Conservation (phyloP, 768 basidiomycete species). For the Lentinula aciculospora region DNA sequence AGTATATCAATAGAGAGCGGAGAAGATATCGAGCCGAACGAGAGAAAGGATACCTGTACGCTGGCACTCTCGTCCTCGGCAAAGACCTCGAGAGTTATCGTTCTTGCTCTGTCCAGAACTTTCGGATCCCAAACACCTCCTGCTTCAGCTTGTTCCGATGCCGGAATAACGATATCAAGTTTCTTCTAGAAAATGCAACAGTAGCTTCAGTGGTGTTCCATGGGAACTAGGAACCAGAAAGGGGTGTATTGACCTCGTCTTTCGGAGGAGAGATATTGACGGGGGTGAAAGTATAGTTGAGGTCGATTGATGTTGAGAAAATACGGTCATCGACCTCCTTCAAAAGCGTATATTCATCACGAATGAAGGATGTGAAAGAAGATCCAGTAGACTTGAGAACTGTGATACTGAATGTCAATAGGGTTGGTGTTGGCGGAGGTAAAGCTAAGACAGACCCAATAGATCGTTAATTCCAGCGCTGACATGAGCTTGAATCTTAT, state of each 20-base stretch:
- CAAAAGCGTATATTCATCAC: constrained; percentile 88
- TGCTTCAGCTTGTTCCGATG: constrained; percentile 24
- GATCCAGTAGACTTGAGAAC: constrained; percentile 91
- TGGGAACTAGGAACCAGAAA: not conserved
- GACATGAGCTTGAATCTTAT: constrained; percentile 55
- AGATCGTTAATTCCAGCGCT: constrained; percentile 74
- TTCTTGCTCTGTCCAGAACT: constrained; percentile 48
- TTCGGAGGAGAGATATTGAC: constrained; percentile 39
- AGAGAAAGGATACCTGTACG: constrained; percentile 60
- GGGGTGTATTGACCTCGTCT: constrained; percentile 26
- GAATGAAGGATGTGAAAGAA: constrained; percentile 73
- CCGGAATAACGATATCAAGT: constrained; percentile 41
- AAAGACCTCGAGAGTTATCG: constrained; percentile 73
- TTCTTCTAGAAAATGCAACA: constrained; percentile 22
- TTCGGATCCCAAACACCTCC: constrained; percentile 59
- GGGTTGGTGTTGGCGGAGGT: not conserved
- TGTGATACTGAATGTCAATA: constrained; percentile 18
- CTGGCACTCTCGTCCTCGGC: constrained; percentile 87
- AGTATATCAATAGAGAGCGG: not conserved
- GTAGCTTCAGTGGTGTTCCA: not conserved
- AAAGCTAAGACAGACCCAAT: constrained; percentile 51
- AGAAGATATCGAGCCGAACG: not conserved
- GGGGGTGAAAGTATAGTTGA: constrained; percentile 58
- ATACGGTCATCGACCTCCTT: constrained; percentile 81
- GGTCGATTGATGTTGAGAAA: constrained; percentile 83